Evolutionary conservation across 139 green algal genomes (phyloP).

Genomic region (Chlamydomonas sp.): DNA sequence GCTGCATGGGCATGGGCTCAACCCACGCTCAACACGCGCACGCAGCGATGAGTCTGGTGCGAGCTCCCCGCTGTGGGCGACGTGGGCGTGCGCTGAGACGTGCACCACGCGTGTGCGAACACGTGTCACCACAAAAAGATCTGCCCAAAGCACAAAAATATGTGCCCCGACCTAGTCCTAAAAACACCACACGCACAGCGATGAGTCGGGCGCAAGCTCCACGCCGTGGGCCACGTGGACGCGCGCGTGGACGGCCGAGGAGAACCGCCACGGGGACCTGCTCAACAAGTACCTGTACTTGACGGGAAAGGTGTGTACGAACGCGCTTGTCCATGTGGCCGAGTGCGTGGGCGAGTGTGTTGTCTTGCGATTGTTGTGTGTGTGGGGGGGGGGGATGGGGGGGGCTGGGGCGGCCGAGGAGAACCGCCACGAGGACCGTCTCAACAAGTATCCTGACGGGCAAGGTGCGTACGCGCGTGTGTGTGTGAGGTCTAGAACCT

Average conservation of each 20-base stretch:
- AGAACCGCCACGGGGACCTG: constrained; percentile 75
- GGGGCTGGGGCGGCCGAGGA: constrained; percentile 55
- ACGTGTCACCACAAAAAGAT: no score
- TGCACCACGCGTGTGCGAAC: no score
- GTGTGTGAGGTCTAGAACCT: no score
- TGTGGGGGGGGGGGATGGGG: not conserved
- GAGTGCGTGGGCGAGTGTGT: not conserved
- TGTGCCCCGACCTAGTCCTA: no score
- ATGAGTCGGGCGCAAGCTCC: constrained; percentile 4
- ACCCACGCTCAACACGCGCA: no score
- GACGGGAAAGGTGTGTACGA: constrained; percentile 8
- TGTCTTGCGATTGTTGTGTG: not conserved
- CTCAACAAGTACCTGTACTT: constrained; percentile 77
- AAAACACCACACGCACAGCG: no score
- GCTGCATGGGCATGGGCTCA: no score
- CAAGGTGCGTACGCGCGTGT: no score
- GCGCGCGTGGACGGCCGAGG: constrained; percentile 56
- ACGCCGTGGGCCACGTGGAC: constrained; percentile 77
- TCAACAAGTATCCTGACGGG: constrained; percentile 77
- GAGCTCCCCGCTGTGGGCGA: constrained; percentile 57
- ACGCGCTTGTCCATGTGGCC: no score
- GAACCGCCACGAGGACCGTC: constrained; percentile 69
- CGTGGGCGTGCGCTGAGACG: constrained; percentile 57
- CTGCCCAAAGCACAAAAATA: no score
- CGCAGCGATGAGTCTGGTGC: constrained; percentile 11